Evolutionary conservation across 2,329 filamentous ascomycete species (phyloP), one percentile per base, ranked within the genome.

Genomic region (Alternaria solani): DNA sequence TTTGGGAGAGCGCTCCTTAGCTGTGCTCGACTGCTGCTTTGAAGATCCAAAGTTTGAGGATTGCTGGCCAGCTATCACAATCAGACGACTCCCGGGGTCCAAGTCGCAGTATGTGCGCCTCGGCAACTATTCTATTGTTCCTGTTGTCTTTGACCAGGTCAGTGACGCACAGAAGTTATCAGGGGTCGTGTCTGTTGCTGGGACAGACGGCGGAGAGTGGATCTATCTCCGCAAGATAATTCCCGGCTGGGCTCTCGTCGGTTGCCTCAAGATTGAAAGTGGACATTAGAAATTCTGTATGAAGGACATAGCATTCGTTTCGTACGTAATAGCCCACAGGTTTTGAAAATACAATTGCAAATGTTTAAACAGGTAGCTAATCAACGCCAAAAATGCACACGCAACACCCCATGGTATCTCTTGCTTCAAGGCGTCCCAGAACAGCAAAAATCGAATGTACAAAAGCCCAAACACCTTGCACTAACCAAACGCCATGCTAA

Each of bases 371-470:
- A 2, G n/a, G n/a, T 6, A 49, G 16, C 4, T 26, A 25, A 7
- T 16, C 7, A 49, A 49, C 46, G 2, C 46, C 32, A 18, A 26
- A 49, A 49, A 38, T 49, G 46, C 32, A 3, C 2, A 14, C 25
- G 9, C 18, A 47, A 36, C 51, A 36, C 42, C 36, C 12, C 43
- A 48, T 59, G 57, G 51, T 55, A 59, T 59, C 51, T 55, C 32
- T 51, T 25, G 44, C 51, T 36, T 18, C 18, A 16, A 41, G 32
- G 23, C 25, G 30, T 6, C 34, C 18, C 14, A 36, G 32, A 5
- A 47, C 5, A 51, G 39, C 23, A 9, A 11, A 36, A 0, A 6
- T 39, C 14, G 11, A 8, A 12, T 34, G 8, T 16, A 39, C 9
- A 47, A 16, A 32, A 39, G 6, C 32, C 42, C 14, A 26, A 26